Percentiles rank a stretch among this genome's conserved stretches.
Evolutionary conservation across 345 rosid genomes (phyloP).

Genomic region (Populus nigra): DNA sequence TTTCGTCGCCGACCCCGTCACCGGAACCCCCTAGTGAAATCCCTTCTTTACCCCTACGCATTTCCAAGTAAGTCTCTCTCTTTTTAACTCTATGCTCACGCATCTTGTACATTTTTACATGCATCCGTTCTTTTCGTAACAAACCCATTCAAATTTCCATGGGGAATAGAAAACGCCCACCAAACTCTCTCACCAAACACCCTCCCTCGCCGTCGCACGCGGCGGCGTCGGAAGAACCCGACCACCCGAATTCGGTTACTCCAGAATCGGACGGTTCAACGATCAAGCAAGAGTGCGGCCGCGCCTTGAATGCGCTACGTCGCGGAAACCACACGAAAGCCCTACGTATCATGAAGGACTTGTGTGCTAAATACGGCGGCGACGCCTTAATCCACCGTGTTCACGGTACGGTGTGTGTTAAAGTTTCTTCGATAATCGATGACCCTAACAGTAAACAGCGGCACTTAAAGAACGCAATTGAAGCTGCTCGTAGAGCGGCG

Average conservation of each 20-base stretch:
- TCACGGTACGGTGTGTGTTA: conserved; percentile 71
- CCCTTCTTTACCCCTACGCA: conserved; percentile 17
- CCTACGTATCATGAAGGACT: conserved; percentile 80
- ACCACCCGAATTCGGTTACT: not conserved
- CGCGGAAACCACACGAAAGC: conserved; percentile 88
- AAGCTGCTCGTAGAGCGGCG: conserved; percentile 67
- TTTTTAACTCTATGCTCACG: not conserved
- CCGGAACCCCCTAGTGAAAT: conserved; percentile 3
- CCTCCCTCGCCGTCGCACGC: conserved; percentile 10
- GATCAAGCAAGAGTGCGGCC: conserved; percentile 77
- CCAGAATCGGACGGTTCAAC: conserved; percentile 28
- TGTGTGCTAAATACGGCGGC: conserved; percentile 48
- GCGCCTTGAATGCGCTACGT: conserved; percentile 72
- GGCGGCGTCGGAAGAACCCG: conserved; percentile 8
- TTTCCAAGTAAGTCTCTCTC: conserved; percentile 24
- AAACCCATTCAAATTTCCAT: conserved; percentile 28
- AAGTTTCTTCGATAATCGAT: conserved; percentile 71
- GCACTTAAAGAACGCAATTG: conserved; percentile 64
- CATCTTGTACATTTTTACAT: not conserved
- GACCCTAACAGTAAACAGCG: conserved; percentile 71
- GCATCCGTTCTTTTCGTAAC: conserved; percentile 2
- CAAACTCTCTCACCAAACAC: conserved; percentile 58
- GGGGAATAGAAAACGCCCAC: conserved; percentile 78
- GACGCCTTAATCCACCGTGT: conserved; percentile 70
- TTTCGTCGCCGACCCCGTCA: conserved; percentile 39